A percentile compares a stretch with the other conserved stretches of the same genome.
Conservation (phyloP, 345 rosid species). For the Moricandia moricandioides region DNA sequence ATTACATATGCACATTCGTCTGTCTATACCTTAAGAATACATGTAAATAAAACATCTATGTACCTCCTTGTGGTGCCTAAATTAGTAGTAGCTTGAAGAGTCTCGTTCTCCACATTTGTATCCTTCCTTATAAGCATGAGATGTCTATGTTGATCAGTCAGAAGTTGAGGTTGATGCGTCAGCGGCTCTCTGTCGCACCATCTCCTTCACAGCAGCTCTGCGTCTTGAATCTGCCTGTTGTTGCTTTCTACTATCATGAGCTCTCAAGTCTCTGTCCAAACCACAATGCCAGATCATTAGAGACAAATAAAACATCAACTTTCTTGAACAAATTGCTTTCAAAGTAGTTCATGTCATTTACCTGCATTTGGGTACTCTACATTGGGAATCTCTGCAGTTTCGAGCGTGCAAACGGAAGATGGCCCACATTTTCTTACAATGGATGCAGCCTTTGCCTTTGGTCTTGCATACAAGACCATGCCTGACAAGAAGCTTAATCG, state of each 20-base stretch:
- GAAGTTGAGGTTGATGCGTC: slow-evolving; percentile 81
- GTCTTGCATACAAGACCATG: slow-evolving; percentile 84
- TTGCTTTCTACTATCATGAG: slow-evolving; percentile 87
- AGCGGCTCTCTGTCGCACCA: slow-evolving; percentile 95
- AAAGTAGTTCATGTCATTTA: slow-evolving; percentile 22
- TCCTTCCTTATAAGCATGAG: background rate
- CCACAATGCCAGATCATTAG: slow-evolving; percentile 12
- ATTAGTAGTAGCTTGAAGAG: background rate
- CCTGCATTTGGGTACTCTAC: slow-evolving; percentile 98
- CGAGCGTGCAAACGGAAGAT: slow-evolving; percentile 92
- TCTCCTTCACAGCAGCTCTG: slow-evolving; percentile 71
- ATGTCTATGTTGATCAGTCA: slow-evolving; percentile 41
- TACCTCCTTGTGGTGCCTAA: background rate
- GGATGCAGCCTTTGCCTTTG: slow-evolving; percentile 68
- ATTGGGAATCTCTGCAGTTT: slow-evolving; percentile 88
- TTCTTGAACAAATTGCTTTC: background rate
- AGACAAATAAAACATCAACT: background rate
- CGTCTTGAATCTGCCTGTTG: slow-evolving; percentile 97
- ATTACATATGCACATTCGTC: background rate
- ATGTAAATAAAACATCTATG: background rate
- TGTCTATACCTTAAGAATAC: background rate
- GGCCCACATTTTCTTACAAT: slow-evolving; percentile 94
- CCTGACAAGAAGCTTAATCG: slow-evolving; percentile 76
- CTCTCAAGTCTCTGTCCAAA: slow-evolving; percentile 76
- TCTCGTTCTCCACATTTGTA: background rate